A percentile compares a stretch with the other conserved stretches of the same genome.
phyloP scores from a whole-genome alignment of 176 grass and related monocot species.

The Eremochloa ophiuroides region DNA sequence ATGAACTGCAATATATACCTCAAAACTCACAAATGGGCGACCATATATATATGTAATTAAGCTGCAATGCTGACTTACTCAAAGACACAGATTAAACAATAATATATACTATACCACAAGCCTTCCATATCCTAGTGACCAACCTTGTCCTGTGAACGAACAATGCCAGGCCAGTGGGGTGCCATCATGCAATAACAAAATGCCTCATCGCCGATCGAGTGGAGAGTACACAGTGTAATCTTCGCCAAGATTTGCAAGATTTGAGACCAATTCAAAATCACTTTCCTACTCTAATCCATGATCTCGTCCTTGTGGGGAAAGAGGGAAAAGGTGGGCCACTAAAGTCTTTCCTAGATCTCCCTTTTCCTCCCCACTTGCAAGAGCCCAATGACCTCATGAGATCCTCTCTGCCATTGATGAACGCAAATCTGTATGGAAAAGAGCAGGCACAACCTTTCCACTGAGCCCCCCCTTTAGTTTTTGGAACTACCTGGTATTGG shows the following conservation, averaged over 20 bases:
- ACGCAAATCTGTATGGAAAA: conserved; percentile 51
- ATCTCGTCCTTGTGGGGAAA: conserved; percentile 24
- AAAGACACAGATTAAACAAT: neutral
- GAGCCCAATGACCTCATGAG: conserved; percentile 37
- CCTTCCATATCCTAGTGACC: conserved; percentile 8
- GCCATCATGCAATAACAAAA: conserved; percentile 40
- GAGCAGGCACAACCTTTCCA: conserved; percentile 55
- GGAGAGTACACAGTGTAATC: conserved; percentile 57
- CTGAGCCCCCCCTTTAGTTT: conserved; percentile 31
- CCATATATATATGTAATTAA: conserved; percentile 3
- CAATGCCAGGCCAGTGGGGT: neutral
- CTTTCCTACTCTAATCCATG: conserved; percentile 41
- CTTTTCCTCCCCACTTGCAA: conserved; percentile 43
- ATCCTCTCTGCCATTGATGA: conserved; percentile 45
- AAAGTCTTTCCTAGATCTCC: conserved; percentile 39
- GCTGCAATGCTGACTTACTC: neutral
- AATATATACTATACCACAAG: conserved; percentile 2
- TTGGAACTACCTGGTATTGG: conserved; percentile 56
- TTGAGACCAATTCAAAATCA: conserved; percentile 35
- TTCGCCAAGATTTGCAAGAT: conserved; percentile 56
- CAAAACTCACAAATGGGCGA: neutral
- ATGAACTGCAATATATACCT: neutral
- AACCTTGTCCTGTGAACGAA: conserved; percentile 1
- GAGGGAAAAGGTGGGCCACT: conserved; percentile 34
- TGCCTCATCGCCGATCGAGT: conserved; percentile 21